Evolutionary conservation across 352 stramenopile species (phyloP).

Genomic region (Pythium periplocum): DNA sequence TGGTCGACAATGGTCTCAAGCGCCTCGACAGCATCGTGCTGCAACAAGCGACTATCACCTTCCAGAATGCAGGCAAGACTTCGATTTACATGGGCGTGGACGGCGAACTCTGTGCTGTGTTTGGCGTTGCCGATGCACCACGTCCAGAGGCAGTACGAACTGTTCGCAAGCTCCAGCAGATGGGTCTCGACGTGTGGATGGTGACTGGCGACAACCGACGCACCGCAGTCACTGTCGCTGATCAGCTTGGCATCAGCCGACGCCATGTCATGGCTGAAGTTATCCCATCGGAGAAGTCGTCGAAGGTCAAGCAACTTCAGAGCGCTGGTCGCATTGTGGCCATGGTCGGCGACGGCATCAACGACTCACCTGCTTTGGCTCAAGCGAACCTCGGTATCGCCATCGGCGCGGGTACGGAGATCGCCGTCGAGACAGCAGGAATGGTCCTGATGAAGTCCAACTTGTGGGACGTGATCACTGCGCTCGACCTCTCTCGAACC

Average conservation of each 20-base stretch:
- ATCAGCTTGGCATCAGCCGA: slow-evolving; percentile 91
- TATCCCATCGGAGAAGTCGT: slow-evolving; percentile 93
- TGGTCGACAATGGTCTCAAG: slow-evolving; percentile 71
- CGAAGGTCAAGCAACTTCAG: slow-evolving; percentile 91
- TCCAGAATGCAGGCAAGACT: slow-evolving; percentile 91
- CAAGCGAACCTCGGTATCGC: slow-evolving; percentile 97
- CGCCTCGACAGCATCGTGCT: slow-evolving; percentile 67
- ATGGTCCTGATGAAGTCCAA: slow-evolving; percentile 91
- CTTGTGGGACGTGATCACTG: slow-evolving; percentile 93
- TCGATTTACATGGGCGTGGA: slow-evolving; percentile 93
- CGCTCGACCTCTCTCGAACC: slow-evolving; percentile 93
- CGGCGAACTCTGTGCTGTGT: slow-evolving; percentile 62
- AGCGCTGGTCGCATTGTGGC: slow-evolving; percentile 84
- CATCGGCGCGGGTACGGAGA: slow-evolving; percentile 93
- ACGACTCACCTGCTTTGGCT: slow-evolving; percentile 97
- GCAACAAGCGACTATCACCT: slow-evolving; percentile 67
- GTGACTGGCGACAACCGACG: slow-evolving; percentile 98
- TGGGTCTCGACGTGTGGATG: slow-evolving; percentile 96
- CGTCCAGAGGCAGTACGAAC: slow-evolving; percentile 90
- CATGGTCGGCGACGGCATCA: slow-evolving; percentile 98
- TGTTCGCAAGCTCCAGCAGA: slow-evolving; percentile 87
- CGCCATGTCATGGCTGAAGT: slow-evolving; percentile 94
- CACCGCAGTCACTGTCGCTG: slow-evolving; percentile 92
- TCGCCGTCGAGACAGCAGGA: slow-evolving; percentile 96
- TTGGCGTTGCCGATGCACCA: slow-evolving; percentile 81